phyloP scores from a whole-genome alignment of 768 basidiomycete species.

The Serendipita sp. region DNA sequence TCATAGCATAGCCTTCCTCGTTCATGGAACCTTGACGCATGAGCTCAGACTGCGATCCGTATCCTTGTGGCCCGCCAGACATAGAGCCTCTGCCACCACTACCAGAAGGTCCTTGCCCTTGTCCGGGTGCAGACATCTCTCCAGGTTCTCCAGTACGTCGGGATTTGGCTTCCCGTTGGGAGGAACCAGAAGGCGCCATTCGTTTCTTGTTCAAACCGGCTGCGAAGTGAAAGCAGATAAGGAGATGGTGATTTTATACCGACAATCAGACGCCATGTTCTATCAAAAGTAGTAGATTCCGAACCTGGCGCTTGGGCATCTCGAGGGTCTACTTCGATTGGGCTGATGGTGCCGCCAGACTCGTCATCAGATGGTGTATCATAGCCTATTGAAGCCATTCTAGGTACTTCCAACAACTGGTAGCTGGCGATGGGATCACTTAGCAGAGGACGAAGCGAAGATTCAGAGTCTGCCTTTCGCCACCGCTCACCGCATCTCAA shows the following conservation, averaged over 20 bases:
- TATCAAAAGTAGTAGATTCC: too few relatives aligned
- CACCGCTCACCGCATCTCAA: too few relatives aligned
- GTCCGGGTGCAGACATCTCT: not conserved
- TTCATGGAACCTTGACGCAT: not conserved
- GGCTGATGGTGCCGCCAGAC: not conserved
- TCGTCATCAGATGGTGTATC: slow-evolving; percentile 6
- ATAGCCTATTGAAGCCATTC: not conserved
- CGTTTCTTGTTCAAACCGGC: not conserved
- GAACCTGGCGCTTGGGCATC: not conserved
- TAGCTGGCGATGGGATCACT: too few relatives aligned
- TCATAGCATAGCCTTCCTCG: not conserved
- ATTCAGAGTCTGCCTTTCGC: too few relatives aligned
- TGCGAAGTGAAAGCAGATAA: not conserved
- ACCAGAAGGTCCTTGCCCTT: not conserved
- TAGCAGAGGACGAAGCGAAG: too few relatives aligned
- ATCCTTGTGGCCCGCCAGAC: not conserved
- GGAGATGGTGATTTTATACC: not conserved
- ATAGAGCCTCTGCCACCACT: not conserved
- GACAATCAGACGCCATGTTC: not conserved
- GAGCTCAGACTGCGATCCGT: not conserved
- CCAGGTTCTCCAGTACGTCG: slow-evolving; percentile 5
- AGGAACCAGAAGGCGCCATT: not conserved
- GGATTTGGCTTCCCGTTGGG: slow-evolving; percentile 3
- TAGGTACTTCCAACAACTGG: not conserved
- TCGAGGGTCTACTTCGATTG: not conserved